phyloP scores from a whole-genome alignment of 1,284 basidiomycete genomes.

The Exobasidium rhododendri region DNA sequence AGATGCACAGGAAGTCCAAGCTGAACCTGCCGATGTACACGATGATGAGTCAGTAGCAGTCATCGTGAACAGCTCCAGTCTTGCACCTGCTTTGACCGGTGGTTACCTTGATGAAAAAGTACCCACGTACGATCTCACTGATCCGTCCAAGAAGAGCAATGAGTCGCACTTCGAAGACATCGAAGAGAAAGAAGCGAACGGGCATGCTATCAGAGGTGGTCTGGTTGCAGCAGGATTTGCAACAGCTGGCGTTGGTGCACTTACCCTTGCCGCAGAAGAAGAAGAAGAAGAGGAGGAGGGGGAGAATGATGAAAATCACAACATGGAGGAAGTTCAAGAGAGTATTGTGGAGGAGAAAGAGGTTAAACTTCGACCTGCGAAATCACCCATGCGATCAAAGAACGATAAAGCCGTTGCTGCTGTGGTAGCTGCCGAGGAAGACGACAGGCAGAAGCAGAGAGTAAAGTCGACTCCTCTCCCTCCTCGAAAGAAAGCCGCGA shows the following conservation, averaged over 20 bases:
- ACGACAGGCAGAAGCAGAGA: neutral
- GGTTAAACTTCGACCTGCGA: neutral
- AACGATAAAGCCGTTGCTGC: neutral
- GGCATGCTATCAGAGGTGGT: constrained; percentile 1
- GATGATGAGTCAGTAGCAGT: neutral
- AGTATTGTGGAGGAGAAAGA: neutral
- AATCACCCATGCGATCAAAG: neutral
- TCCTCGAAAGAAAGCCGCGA: neutral
- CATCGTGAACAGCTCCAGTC: neutral
- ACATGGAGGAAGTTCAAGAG: too few species aligned
- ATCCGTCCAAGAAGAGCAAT: neutral
- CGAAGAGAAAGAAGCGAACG: neutral
- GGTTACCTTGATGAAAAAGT: constrained; percentile 1
- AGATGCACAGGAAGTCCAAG: neutral
- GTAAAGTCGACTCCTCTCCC: neutral
- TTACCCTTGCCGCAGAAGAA: neutral
- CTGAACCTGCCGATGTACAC: neutral
- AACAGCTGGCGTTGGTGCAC: neutral
- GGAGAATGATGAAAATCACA: too few species aligned
- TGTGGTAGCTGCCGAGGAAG: neutral
- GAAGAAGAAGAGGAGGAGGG: neutral
- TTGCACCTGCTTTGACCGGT: neutral
- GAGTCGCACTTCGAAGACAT: neutral
- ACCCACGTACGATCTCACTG: constrained; percentile 1
- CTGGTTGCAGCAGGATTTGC: neutral